Base-by-base conservation (phyloP, 2,329 filamentous ascomycete species). In the Aspergillus tamarii region DNA sequence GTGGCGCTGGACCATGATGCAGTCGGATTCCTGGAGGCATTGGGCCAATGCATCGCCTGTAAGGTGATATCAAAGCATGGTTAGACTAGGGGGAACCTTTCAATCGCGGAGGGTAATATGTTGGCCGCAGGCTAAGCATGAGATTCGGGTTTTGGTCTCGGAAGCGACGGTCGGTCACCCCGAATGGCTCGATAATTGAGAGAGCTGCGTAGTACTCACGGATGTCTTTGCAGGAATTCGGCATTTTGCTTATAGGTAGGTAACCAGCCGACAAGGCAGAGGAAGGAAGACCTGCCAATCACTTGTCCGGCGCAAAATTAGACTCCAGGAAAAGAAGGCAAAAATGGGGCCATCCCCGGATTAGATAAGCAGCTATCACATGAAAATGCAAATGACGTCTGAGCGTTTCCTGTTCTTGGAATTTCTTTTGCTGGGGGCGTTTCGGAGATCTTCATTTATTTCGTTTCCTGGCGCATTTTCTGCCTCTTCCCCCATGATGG, bases 1-100 rank as follows among this genome's bases (percentile, higher is more conserved):
- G 83, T 97, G 89, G 63, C 94, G 93, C 66, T 97, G 85, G 64
- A 97, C 85, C 89, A 98, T 93, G 73, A 99, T 91, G 81, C 95
- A 99, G 80, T 98, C 94, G 73, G 92, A 96, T 80, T 96, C 89
- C 79, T 97, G 94, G 69, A 99, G 92, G 82, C 95, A 99, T 84
- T 92, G 86, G 67, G 95, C 95, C 74, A 99, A 88, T 23, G 95
- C 95, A 67, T 91, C 90, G 81, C 94, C 94, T 98, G 78, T 66
- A 57, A 9, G 57, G 46, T 48, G 39, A 55, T 53, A 39, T 19
- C 16, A 53, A 52, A 60, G 58, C 30, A n/a, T 64, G 55, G 60
- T 74, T 67, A 73, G 69, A 64, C 61, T 66, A 19, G 19, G 21
- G 23, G 26, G 11, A 3, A 19, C 21, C 14, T 52, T 52, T 6